These are phyloP conservation scores for Corniculantispora saksenae DNA, from an alignment of 2,329 filamentous ascomycete genomes.

Conservation along the genomic window DNA sequence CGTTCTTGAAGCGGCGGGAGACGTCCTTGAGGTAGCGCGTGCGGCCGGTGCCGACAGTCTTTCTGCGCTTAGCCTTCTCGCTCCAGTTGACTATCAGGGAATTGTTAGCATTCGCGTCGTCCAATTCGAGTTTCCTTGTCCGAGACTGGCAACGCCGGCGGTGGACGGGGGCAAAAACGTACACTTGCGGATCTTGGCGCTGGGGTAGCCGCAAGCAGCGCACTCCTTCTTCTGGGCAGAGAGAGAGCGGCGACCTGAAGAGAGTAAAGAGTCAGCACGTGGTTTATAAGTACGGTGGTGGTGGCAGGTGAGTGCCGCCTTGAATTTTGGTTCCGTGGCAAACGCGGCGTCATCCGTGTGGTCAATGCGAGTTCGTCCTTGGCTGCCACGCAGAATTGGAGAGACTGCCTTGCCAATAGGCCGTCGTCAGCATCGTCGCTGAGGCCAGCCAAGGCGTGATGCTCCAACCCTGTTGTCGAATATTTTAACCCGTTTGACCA, in stretches of 20 bases:
- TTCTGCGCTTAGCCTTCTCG: slow-evolving; percentile 99
- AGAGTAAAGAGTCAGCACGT: slow-evolving; percentile 20
- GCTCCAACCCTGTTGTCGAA: neutral
- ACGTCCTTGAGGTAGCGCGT: slow-evolving; percentile 94
- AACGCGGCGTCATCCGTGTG: too few species aligned
- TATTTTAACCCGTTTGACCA: neutral
- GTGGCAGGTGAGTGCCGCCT: neutral
- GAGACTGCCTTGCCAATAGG: too few species aligned
- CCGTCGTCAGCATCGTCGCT: neutral
- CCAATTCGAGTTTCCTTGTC: neutral
- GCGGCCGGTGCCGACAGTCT: slow-evolving; percentile 96
- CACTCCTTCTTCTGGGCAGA: slow-evolving; percentile 99
- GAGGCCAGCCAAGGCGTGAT: too few species aligned
- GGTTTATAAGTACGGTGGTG: neutral
- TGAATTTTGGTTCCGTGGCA: neutral
- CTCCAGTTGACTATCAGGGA: slow-evolving; percentile 85
- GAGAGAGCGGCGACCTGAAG: slow-evolving; percentile 92
- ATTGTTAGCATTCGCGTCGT: neutral
- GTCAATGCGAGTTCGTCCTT: too few species aligned
- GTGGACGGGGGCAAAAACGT: slow-evolving; percentile 53
- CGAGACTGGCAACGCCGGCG: too few species aligned
- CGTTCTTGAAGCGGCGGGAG: slow-evolving; percentile 93
- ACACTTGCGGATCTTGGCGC: slow-evolving; percentile 98
- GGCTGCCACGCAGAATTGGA: too few species aligned
- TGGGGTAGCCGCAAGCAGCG: slow-evolving; percentile 91